Evolutionary conservation across 78 protist species (phyloP).

Genomic region (Dictyostelium brefeldianum): DNA sequence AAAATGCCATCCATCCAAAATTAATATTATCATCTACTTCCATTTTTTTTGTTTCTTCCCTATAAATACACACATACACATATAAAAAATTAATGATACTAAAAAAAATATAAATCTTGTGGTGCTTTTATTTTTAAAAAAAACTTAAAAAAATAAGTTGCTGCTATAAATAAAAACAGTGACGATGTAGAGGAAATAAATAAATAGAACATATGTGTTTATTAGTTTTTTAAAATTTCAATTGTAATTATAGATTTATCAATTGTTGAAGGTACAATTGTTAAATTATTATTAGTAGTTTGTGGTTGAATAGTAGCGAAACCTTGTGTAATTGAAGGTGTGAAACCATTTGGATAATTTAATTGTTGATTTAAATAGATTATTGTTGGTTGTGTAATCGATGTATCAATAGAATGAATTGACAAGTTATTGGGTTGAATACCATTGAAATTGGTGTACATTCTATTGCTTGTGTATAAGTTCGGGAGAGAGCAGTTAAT

Average conservation of each 20-base stretch:
- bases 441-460: constrained; percentile 59
- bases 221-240: not conserved
- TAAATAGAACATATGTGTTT: too few relatives aligned
- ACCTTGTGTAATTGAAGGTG: constrained; percentile 6
- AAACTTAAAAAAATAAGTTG: too few relatives aligned
- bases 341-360: constrained; percentile 72
- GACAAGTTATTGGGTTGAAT: constrained; percentile 4
- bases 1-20: too few relatives aligned
- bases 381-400: constrained; percentile 39
- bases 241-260: constrained; percentile 9
- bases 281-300: too few relatives aligned
- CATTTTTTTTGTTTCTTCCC: too few relatives aligned
- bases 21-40: too few relatives aligned
- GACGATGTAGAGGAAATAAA: too few relatives aligned
- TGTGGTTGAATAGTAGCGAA: not conserved
- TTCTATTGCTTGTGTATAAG: constrained; percentile 80
- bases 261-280: constrained; percentile 22
- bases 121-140: too few relatives aligned
- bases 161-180: too few relatives aligned
- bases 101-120: too few relatives aligned
- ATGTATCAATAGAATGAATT: constrained; percentile 33
- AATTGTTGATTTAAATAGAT: constrained; percentile 55
- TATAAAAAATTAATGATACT: too few relatives aligned
- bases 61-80: too few relatives aligned
- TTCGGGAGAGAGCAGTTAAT: constrained; percentile 59